These are phyloP conservation scores for Claviceps purpurea DNA, from an alignment of 2,329 filamentous ascomycete genomes.

Conservation along the genomic window DNA sequence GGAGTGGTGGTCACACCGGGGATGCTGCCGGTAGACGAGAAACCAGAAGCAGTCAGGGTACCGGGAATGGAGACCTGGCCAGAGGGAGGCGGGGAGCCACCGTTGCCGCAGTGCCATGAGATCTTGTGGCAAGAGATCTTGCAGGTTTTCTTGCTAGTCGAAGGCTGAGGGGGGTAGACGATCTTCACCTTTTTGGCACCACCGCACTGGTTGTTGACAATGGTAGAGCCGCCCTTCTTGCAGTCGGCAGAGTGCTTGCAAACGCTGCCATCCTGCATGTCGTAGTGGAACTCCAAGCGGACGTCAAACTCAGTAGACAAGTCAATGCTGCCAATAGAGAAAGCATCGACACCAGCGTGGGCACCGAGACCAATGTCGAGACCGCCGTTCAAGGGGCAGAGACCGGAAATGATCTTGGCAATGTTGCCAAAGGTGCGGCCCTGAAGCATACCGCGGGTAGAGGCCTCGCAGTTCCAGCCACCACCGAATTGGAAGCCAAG, in stretches of 20 bases:
- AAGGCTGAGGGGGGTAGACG: constrained; percentile 44
- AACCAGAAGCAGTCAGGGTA: not conserved
- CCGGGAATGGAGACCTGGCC: not conserved
- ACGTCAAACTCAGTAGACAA: constrained; percentile 62
- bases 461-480: constrained; percentile 55
- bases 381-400: constrained; percentile 30
- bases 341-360: constrained; percentile 28
- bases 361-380: constrained; percentile 45
- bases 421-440: constrained; percentile 29
- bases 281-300: constrained; percentile 74
- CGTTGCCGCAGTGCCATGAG: constrained; percentile 52
- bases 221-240: constrained; percentile 50
- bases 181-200: constrained; percentile 74
- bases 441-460: constrained; percentile 43
- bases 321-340: constrained; percentile 65
- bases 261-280: constrained; percentile 65
- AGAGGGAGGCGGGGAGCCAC: constrained; percentile 1
- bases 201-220: constrained; percentile 83
- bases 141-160: constrained; percentile 44
- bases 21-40: not conserved
- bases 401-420: constrained; percentile 48
- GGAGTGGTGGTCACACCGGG: not conserved
- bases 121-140: constrained; percentile 33
- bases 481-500: constrained; percentile 58
- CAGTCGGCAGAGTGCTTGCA: constrained; percentile 71